phyloP scores from a whole-genome alignment of 108 stramenopile genomes.

The Skeletonema costatum region DNA sequence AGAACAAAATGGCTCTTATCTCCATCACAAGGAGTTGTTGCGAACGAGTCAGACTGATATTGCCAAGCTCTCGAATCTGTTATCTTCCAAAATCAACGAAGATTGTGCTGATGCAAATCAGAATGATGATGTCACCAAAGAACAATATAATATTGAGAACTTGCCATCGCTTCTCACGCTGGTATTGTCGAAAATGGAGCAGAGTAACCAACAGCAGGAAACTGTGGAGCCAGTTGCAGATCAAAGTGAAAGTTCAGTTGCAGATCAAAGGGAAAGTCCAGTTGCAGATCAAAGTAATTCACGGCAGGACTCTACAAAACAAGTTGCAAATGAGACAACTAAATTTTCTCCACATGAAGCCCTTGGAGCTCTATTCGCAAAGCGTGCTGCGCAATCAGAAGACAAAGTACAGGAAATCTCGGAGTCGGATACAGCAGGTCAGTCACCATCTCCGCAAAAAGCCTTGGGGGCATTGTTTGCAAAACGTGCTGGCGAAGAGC shows the following conservation, averaged over 20 bases:
- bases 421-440: neutral
- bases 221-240: neutral
- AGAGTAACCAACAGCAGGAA: neutral
- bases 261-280: neutral
- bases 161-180: slow-evolving; percentile 35
- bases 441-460: neutral
- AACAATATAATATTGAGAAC: slow-evolving; percentile 21
- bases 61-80: slow-evolving; percentile 33
- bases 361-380: neutral
- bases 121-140: neutral
- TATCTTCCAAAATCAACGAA: slow-evolving; percentile 21
- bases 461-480: neutral
- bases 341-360: neutral
- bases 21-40: slow-evolving; percentile 22
- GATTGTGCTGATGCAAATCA: neutral
- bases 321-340: slow-evolving; percentile 8
- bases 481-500: neutral
- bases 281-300: neutral
- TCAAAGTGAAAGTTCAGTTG: neutral
- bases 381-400: neutral
- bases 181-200: slow-evolving; percentile 30
- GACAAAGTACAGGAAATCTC: neutral
- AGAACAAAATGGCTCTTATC: neutral
- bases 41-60: slow-evolving; percentile 20
- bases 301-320: neutral